Evolutionary conservation across 495 filamentous ascomycete genomes (phyloP).

Genomic region (Penicillium maclennaniae): DNA sequence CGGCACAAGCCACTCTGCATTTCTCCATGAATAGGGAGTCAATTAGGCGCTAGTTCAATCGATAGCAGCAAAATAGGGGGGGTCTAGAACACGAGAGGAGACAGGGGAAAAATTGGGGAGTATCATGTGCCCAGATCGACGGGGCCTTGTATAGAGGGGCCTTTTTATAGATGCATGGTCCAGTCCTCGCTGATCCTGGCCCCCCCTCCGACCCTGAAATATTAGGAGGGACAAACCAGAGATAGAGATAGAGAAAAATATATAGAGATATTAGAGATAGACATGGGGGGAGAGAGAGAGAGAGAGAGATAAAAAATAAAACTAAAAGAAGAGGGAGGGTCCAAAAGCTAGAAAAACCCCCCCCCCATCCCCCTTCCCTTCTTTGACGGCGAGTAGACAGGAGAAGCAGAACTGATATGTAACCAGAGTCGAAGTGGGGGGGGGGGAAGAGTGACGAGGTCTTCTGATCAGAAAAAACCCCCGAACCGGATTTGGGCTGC

Average conservation of each 20-base stretch:
- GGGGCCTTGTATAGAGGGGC: conserved; percentile 5
- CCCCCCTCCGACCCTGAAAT: too few species aligned
- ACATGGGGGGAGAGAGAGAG: too few species aligned
- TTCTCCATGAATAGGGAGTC: conserved; percentile 18
- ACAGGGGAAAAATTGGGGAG: conserved; percentile 29
- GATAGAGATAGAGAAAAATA: too few species aligned
- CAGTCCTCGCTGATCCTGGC: too few species aligned
- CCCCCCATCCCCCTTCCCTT: too few species aligned
- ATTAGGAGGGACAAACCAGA: too few species aligned
- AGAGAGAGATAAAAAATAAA: too few species aligned
- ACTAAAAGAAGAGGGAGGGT: too few species aligned
- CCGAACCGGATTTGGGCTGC: conserved; percentile 26
- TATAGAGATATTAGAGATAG: too few species aligned
- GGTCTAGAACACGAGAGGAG: conserved; percentile 30
- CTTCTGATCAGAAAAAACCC: conserved; percentile 45
- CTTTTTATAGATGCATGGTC: neutral
- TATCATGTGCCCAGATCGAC: conserved; percentile 44
- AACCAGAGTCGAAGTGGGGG: conserved; percentile 14
- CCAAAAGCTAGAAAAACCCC: too few species aligned
- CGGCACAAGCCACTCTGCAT: conserved; percentile 4
- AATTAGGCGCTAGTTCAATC: neutral
- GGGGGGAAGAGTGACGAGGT: conserved; percentile 38
- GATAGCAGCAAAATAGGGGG: conserved; percentile 4
- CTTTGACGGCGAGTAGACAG: too few species aligned
- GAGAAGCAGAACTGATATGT: too few species aligned